Conservation (phyloP, 106 monocot species). For the Vanilla planifolia region DNA sequence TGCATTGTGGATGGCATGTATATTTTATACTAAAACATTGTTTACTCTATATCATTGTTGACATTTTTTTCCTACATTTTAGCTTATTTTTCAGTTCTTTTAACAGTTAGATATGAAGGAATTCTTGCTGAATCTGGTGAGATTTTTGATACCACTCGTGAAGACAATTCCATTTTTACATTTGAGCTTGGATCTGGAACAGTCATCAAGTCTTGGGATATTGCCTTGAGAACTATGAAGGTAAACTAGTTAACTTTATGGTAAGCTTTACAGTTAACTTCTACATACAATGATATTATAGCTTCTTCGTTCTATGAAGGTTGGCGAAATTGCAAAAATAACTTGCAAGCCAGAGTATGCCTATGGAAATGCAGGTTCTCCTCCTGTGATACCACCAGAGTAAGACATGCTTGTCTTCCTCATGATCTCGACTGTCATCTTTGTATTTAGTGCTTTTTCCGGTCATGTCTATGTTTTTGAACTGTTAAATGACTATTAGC, state of each 20-base stretch:
- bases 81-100: neutral
- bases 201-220: conserved; percentile 95
- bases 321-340: conserved; percentile 90
- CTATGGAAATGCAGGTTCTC: conserved; percentile 89
- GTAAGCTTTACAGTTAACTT: neutral
- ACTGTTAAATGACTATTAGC: neutral
- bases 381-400: conserved; percentile 95
- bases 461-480: neutral
- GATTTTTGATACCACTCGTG: conserved; percentile 90
- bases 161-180: conserved; percentile 88
- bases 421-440: neutral
- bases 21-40: too few species aligned
- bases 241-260: conserved; percentile 14
- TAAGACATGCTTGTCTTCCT: conserved; percentile 30
- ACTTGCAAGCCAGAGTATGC: conserved; percentile 96
- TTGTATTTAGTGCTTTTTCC: neutral
- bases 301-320: conserved; percentile 29
- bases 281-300: neutral
- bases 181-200: conserved; percentile 80
- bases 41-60: conserved; percentile 4
- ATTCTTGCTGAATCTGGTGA: conserved; percentile 82
- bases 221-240: conserved; percentile 95
- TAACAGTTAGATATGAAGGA: conserved; percentile 93
- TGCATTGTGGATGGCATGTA: too few species aligned
- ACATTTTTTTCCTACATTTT: neutral